Evolutionary conservation across 1,284 basidiomycete species (phyloP).

Genomic region (Gastroboletus turbinatus): DNA sequence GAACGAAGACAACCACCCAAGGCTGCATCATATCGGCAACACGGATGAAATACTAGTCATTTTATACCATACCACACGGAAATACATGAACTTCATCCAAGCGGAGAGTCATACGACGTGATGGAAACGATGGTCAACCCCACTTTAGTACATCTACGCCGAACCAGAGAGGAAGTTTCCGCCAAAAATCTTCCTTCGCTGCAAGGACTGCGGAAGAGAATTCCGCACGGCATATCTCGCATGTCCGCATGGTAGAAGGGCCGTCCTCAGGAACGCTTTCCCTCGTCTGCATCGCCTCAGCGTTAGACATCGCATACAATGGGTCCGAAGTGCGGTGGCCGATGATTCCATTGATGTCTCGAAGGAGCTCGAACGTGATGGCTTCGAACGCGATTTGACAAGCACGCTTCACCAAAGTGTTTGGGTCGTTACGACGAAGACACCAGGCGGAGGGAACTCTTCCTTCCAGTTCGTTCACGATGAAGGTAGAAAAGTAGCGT

Average conservation of each 20-base stretch:
- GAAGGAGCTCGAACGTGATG: constrained; percentile 67
- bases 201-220: constrained; percentile 55
- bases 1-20: background rate
- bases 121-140: constrained; percentile 36
- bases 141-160: constrained; percentile 53
- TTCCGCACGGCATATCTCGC: constrained; percentile 61
- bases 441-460: constrained; percentile 52
- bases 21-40: background rate
- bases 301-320: constrained; percentile 64
- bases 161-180: constrained; percentile 63
- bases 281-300: constrained; percentile 60
- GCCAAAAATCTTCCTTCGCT: constrained; percentile 63
- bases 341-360: constrained; percentile 67
- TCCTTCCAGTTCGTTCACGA: constrained; percentile 68
- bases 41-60: background rate
- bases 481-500: constrained; percentile 71
- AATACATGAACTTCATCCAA: constrained; percentile 15
- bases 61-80: constrained; percentile 5
- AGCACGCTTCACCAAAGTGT: constrained; percentile 44
- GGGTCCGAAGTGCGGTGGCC: constrained; percentile 66
- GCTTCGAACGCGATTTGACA: constrained; percentile 71
- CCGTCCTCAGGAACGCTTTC: constrained; percentile 46
- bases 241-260: constrained; percentile 49
- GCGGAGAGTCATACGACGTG: background rate
- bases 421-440: constrained; percentile 45